Evolutionary conservation across 1,284 basidiomycete species (phyloP), one percentile per base, ranked within the genome.

Genomic region (Apiotrichum porosum): DNA sequence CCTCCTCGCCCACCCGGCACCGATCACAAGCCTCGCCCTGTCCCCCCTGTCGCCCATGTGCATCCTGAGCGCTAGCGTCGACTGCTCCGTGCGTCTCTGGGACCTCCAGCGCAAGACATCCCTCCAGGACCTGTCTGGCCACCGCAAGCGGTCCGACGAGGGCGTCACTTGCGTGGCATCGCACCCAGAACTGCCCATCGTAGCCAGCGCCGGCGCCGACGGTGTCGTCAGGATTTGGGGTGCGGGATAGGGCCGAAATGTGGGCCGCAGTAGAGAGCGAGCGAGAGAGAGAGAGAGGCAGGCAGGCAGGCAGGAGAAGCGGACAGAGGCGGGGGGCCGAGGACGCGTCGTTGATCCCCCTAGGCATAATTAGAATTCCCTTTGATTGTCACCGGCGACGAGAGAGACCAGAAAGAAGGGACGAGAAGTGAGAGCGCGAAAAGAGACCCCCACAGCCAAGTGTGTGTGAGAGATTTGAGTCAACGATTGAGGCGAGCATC

Each of bases 31-130:
- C 21, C 74, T 98, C 26, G 87, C 89, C 33, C 84, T 97, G 52
- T 90, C 94, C 54, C 82, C 88, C 0, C 78, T 34, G 82, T 93
- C 70, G 4, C 68, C 70, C 3, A 66, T 55, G 45, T 85, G 85
- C 10, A 81, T 97, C 35, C 85, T 92, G 4, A 92, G 91, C 2
- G 88, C 86, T 33, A 87, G 88, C 41, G 89, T 95, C 65, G 94
- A 98, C 70, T 92, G 92, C 68, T 92, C 89, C 17, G 78, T 92
- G 37, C 85, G 94, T 19, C 87, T 97, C 75, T 98, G 94, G 95
- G 89, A 97, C 71, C 75, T 97, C 47, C 80, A 52, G 18, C 68
- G 66, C 32, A 66, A 74, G 47, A 72, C 71, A 4, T 95, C 91
- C 68, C 77, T 92, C 24, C 94, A 97, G 68, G 95, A 98, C 71